phyloP scores from a whole-genome alignment of 139 green algal genomes.

The Chlamydomonas sp. region DNA sequence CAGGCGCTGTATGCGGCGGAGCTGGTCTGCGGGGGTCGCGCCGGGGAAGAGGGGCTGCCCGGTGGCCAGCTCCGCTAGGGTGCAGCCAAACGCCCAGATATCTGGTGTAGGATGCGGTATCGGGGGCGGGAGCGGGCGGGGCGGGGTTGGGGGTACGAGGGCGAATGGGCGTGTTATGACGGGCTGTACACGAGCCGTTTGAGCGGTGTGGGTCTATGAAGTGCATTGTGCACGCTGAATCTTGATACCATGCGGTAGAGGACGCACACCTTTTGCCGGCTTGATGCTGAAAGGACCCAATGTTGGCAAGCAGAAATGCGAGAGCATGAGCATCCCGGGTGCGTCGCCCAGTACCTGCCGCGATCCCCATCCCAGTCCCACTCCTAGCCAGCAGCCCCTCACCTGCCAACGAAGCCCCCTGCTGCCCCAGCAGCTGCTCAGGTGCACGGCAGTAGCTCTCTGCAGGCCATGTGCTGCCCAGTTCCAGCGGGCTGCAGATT shows the following conservation, averaged over 20 bases:
- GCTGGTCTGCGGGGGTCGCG: neutral
- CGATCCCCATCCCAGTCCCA: neutral
- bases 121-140: no score
- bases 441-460: neutral
- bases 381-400: neutral
- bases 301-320: no score
- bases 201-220: neutral
- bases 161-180: no score
- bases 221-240: neutral
- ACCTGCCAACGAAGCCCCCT: neutral
- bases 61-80: conserved; percentile 4
- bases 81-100: conserved; percentile 7
- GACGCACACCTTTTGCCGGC: no score
- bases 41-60: conserved; percentile 17
- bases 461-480: neutral
- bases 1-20: neutral
- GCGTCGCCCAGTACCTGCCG: no score
- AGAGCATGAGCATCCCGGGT: no score
- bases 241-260: no score
- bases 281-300: no score
- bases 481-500: neutral
- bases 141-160: no score
- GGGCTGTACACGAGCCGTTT: no score
- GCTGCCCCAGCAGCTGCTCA: conserved; percentile 4
- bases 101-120: neutral